These are phyloP conservation scores for Symbiodinium natans DNA, from an alignment of 73 alveolate genomes.

Conservation along the genomic window DNA sequence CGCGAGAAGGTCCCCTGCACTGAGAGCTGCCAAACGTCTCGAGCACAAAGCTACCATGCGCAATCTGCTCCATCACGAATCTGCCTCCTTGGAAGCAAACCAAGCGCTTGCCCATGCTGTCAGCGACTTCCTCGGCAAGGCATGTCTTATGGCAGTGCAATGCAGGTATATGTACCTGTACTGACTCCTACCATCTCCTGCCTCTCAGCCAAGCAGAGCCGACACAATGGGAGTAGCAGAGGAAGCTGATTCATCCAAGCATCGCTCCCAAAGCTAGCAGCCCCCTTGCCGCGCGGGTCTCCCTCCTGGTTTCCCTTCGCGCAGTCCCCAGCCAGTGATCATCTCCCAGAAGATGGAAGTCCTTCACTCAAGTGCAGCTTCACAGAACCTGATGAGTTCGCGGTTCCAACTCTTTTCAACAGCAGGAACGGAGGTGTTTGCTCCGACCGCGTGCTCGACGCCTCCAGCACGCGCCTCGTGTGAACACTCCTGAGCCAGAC, in stretches of 20 bases:
- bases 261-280: neutral
- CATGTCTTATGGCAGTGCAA: neutral
- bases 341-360: neutral
- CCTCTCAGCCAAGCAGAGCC: no score
- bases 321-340: neutral
- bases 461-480: neutral
- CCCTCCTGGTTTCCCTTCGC: neutral
- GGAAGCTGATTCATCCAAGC: neutral
- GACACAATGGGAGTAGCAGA: no score
- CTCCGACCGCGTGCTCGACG: no score
- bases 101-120: constrained; percentile 7
- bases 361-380: neutral
- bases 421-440: no score
- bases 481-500: neutral
- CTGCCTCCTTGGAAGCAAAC: neutral
- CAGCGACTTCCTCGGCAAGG: neutral
- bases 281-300: neutral
- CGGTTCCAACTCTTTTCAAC: no score
- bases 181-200: no score
- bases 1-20: neutral
- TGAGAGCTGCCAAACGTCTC: no score
- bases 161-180: no score
- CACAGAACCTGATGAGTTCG: no score
- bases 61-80: neutral
- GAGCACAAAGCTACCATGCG: neutral